Conservation (phyloP, 2,329 filamentous ascomycete genomes). For the Talaromyces albobiverticillius region DNA sequence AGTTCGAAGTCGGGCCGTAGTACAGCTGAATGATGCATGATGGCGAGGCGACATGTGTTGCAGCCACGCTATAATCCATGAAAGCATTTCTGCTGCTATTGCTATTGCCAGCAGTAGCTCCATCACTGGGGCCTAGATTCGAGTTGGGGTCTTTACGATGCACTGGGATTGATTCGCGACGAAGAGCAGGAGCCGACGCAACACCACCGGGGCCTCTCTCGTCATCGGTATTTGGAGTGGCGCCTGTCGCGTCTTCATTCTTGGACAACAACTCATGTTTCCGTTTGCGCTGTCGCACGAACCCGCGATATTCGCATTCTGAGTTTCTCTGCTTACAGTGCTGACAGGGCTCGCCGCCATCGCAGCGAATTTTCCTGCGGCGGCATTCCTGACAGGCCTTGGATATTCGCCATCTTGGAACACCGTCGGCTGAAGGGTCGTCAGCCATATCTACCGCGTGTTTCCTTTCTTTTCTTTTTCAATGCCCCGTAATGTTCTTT, state of each 20-base stretch:
- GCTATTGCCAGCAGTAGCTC: neutral
- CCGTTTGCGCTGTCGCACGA: constrained; percentile 34
- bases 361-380: constrained; percentile 41
- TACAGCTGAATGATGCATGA: constrained; percentile 46
- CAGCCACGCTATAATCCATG: constrained; percentile 45
- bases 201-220: neutral
- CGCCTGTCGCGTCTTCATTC: constrained; percentile 11
- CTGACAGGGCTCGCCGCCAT: constrained; percentile 39
- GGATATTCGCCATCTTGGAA: constrained; percentile 32
- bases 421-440: constrained; percentile 16
- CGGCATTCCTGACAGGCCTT: constrained; percentile 43
- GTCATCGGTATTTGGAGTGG: constrained; percentile 15
- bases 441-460: constrained; percentile 23
- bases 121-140: constrained; percentile 15
- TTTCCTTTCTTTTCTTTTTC: neutral
- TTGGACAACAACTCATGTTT: constrained; percentile 23
- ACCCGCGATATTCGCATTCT: constrained; percentile 35
- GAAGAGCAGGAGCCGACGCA: neutral
- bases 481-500: too few relatives aligned
- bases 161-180: neutral
- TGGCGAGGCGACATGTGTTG: constrained; percentile 45
- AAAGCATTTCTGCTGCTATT: constrained; percentile 16
- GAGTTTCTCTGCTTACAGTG: constrained; percentile 33
- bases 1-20: constrained; percentile 49
- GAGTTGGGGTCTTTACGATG: neutral